These are phyloP conservation scores for Leccinum incarnatum DNA, from an alignment of 768 basidiomycete genomes.

Conservation along the genomic window DNA sequence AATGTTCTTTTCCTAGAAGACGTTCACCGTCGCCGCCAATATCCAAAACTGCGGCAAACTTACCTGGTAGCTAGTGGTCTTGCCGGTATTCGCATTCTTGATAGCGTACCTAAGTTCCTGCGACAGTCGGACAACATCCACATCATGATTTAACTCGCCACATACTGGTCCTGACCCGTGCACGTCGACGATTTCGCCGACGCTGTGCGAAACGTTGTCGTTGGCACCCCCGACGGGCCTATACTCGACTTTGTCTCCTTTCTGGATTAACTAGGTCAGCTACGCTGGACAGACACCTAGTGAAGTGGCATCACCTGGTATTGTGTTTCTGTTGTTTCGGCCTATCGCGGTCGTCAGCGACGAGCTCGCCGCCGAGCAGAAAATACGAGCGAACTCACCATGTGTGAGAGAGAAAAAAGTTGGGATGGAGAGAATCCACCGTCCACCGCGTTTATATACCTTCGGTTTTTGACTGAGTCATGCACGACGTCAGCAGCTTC, in stretches of 20 bases:
- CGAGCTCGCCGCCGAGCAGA: neutral
- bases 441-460: slow-evolving; percentile 14
- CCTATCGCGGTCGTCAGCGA: slow-evolving; percentile 13
- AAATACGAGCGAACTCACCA: slow-evolving; percentile 6
- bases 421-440: neutral
- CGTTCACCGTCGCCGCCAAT: neutral
- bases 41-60: too few relatives aligned
- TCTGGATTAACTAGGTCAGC: slow-evolving; percentile 15
- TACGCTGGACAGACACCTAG: too few relatives aligned
- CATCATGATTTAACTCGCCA: too few relatives aligned
- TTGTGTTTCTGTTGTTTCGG: slow-evolving; percentile 15
- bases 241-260: slow-evolving; percentile 45
- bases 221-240: slow-evolving; percentile 39
- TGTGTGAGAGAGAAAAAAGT: neutral
- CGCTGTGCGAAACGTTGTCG: slow-evolving; percentile 41
- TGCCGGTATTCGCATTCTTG: slow-evolving; percentile 44
- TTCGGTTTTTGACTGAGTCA: slow-evolving; percentile 9
- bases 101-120: slow-evolving; percentile 37
- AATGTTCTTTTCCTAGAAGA: slow-evolving; percentile 37
- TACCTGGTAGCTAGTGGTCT: slow-evolving; percentile 38
- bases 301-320: slow-evolving; percentile 21
- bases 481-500: slow-evolving; percentile 12
- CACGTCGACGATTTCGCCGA: slow-evolving; percentile 35
- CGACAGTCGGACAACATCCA: neutral
- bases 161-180: slow-evolving; percentile 34